A percentile compares a stretch with the other conserved stretches of the same genome.
phyloP scores from a whole-genome alignment of 148 eudicot species.

The Cornus controversa region DNA sequence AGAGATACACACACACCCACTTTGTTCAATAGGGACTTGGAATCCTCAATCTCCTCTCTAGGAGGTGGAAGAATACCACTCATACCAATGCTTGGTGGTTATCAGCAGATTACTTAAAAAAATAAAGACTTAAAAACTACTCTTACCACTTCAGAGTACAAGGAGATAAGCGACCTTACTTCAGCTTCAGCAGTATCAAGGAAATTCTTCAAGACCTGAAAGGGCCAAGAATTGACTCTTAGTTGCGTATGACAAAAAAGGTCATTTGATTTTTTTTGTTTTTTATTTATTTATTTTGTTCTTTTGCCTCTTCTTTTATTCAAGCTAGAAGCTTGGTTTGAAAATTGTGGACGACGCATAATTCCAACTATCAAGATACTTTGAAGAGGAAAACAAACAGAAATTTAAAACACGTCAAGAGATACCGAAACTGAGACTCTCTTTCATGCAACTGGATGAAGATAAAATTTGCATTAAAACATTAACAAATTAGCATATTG shows the following conservation, averaged over 20 bases:
- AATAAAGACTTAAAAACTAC: not conserved
- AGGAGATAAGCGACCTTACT: conserved; percentile 81
- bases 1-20: too few species aligned
- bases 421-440: too few species aligned
- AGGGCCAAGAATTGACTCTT: conserved; percentile 11
- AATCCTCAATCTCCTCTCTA: too few species aligned
- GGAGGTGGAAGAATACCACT: too few species aligned
- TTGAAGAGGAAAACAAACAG: not conserved
- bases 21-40: too few species aligned
- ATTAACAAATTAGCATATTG: too few species aligned
- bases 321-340: not conserved
- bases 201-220: conserved; percentile 84
- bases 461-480: too few species aligned
- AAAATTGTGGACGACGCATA: not conserved
- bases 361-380: not conserved
- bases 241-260: not conserved
- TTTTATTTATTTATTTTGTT: not conserved
- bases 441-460: too few species aligned
- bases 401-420: not conserved
- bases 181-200: conserved; percentile 96
- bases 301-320: not conserved
- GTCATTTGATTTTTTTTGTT: not conserved
- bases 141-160: conserved; percentile 96
- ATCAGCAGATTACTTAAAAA: conserved; percentile 2
- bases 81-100: too few species aligned